These are phyloP conservation scores for Bipolaris zeicola DNA, from an alignment of 2,329 filamentous ascomycete species.

Conservation along the genomic window DNA sequence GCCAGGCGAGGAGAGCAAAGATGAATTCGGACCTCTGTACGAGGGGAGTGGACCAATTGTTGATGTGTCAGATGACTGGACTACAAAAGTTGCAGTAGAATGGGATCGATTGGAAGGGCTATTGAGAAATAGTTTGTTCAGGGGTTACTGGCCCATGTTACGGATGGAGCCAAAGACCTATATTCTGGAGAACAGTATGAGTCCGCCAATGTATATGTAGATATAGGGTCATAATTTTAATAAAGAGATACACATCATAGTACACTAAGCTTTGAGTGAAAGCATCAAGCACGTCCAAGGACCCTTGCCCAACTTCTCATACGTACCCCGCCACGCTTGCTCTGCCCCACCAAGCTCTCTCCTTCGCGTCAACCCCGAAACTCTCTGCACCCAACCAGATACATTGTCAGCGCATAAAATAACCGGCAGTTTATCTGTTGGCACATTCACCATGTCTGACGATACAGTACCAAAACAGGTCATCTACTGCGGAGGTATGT, in stretches of 20 bases:
- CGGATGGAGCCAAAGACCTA: constrained; percentile 60
- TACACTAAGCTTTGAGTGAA: not conserved
- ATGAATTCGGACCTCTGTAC: constrained; percentile 19
- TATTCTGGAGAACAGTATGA: constrained; percentile 52
- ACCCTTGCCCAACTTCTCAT: constrained; percentile 10
- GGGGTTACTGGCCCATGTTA: constrained; percentile 62
- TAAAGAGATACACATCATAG: too few species aligned
- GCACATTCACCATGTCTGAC: constrained; percentile 36
- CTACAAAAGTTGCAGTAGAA: not conserved
- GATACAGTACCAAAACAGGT: constrained; percentile 57
- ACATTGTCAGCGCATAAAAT: not conserved
- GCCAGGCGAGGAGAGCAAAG: constrained; percentile 47
- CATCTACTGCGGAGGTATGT: constrained; percentile 66
- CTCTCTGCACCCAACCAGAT: constrained; percentile 7
- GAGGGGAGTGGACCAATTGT: constrained; percentile 17
- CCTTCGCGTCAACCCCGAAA: constrained; percentile 18
- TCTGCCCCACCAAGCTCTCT: constrained; percentile 20
- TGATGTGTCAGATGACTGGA: constrained; percentile 22
- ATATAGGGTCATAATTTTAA: too few species aligned
- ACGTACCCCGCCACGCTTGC: constrained; percentile 20
- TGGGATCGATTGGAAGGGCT: constrained; percentile 30
- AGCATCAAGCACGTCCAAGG: constrained; percentile 2
- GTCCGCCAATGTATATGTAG: not conserved
- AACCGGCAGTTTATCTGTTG: not conserved
- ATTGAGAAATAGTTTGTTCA: constrained; percentile 44